A percentile compares a stretch with the other conserved stretches of the same genome.
Evolutionary conservation across 345 rosid species (phyloP).

Genomic region (Alliaria petiolata): DNA sequence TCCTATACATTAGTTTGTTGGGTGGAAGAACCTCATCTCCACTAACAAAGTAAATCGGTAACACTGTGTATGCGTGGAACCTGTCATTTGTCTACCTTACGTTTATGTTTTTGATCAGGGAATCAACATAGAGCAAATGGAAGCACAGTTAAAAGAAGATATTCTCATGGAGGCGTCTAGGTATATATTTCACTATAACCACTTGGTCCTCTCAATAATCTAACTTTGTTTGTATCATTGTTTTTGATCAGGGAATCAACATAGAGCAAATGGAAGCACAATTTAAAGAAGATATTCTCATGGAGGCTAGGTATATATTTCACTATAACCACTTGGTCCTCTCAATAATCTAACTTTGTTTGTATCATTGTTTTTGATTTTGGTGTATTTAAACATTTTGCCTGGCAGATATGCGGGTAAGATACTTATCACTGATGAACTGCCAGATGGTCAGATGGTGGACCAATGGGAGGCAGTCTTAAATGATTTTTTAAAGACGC

Average conservation of each 20-base stretch:
- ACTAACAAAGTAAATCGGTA: too few relatives aligned
- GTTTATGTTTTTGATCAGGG: conserved; percentile 48
- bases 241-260: conserved; percentile 70
- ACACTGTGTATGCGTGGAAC: background rate
- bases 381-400: conserved; percentile 21
- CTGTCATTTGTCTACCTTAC: conserved; percentile 13
- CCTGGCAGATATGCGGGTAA: conserved; percentile 84
- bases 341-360: conserved; percentile 18
- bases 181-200: conserved; percentile 27
- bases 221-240: conserved; percentile 8
- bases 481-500: conserved; percentile 81
- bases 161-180: conserved; percentile 86
- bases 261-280: conserved; percentile 95
- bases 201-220: conserved; percentile 9
- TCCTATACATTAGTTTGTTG: too few relatives aligned
- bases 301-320: conserved; percentile 78
- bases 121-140: conserved; percentile 95
- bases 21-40: too few relatives aligned
- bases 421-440: conserved; percentile 95
- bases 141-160: conserved; percentile 85
- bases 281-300: conserved; percentile 79
- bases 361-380: conserved; percentile 7
- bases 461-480: conserved; percentile 98
- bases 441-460: conserved; percentile 99
- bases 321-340: background rate